Percentiles rank a stretch among this genome's conserved stretches.
These are phyloP conservation scores for Trametes maxima DNA, from an alignment of 768 basidiomycete species.

Conservation along the genomic window DNA sequence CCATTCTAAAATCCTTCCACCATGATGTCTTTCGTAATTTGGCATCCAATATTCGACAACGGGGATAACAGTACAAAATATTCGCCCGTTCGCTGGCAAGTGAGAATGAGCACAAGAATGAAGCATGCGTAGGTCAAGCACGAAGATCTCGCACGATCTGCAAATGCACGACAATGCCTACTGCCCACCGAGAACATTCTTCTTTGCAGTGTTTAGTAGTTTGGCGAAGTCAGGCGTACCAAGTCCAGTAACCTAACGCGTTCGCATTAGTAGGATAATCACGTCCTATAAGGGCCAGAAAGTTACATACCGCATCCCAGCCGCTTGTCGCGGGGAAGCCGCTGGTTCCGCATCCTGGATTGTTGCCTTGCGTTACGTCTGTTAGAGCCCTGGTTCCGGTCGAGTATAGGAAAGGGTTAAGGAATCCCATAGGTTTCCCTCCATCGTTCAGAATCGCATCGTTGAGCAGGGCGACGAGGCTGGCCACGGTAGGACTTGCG, in stretches of 20 bases:
- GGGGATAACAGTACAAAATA: too few relatives aligned
- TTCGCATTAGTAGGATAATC: not conserved
- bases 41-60: too few relatives aligned
- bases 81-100: too few relatives aligned
- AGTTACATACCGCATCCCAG: slow-evolving; percentile 36
- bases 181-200: not conserved
- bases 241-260: slow-evolving; percentile 53
- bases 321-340: slow-evolving; percentile 34
- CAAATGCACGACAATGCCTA: too few relatives aligned
- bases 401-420: slow-evolving; percentile 40
- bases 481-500: slow-evolving; percentile 38
- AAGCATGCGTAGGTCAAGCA: too few relatives aligned
- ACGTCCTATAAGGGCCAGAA: not conserved
- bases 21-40: too few relatives aligned
- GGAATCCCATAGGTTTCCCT: slow-evolving; percentile 35
- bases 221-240: slow-evolving; percentile 60
- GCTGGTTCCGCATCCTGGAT: slow-evolving; percentile 31
- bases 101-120: too few relatives aligned
- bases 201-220: not conserved
- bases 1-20: too few relatives aligned
- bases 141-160: too few relatives aligned
- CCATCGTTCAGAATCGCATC: slow-evolving; percentile 33
- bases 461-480: slow-evolving; percentile 38
- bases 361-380: slow-evolving; percentile 37
- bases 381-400: slow-evolving; percentile 31